Conservation (phyloP, 1,284 basidiomycete genomes). For the Takashimella tepidaria region DNA sequence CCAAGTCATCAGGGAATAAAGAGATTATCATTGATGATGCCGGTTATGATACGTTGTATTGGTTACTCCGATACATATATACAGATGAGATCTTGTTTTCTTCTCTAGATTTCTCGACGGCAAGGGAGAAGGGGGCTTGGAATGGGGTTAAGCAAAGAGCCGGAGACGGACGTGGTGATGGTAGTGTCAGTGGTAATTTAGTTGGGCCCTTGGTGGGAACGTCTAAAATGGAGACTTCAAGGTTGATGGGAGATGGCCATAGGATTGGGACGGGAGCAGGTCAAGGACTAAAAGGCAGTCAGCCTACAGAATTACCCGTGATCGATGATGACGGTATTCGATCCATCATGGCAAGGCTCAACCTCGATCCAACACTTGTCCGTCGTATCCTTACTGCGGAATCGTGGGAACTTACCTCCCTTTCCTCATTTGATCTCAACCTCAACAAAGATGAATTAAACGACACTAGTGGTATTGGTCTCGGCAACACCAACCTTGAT, state of each 20-base stretch:
- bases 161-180: background rate
- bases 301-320: constrained; percentile 3
- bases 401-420: constrained; percentile 12
- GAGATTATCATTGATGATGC: constrained; percentile 68
- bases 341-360: constrained; percentile 19
- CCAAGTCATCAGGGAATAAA: background rate
- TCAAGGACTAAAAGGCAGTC: background rate
- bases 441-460: constrained; percentile 8
- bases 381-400: constrained; percentile 9
- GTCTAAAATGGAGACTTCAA: background rate
- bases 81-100: constrained; percentile 54
- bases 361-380: constrained; percentile 16
- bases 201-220: no score
- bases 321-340: constrained; percentile 50
- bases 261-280: no score
- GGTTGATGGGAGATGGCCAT: no score
- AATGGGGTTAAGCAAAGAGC: no score
- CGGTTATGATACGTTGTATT: constrained; percentile 74
- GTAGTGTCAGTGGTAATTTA: background rate
- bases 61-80: constrained; percentile 65
- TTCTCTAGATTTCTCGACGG: constrained; percentile 32
- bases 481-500: constrained; percentile 6
- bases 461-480: background rate
- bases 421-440: no score
- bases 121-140: background rate